Conservation (phyloP, 805 yeast species). For the Nakazawaea peltata region DNA sequence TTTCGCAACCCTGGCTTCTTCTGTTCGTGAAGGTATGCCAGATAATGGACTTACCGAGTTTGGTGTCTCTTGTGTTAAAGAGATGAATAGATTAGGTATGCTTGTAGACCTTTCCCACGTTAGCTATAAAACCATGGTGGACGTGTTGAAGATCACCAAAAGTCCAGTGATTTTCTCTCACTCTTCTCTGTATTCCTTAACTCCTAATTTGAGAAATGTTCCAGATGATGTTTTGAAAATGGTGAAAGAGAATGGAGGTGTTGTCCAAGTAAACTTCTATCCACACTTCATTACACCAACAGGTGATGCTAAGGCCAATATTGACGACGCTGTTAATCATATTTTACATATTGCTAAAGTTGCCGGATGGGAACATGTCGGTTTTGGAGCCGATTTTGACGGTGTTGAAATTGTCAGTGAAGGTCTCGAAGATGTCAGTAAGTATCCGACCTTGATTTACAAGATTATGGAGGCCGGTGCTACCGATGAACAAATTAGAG, state of each 20-base stretch:
- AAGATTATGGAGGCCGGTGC: slow-evolving; percentile 24
- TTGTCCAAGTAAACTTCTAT: slow-evolving; percentile 33
- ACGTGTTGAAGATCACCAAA: slow-evolving; percentile 26
- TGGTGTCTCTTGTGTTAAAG: slow-evolving; percentile 30
- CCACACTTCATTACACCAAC: slow-evolving; percentile 24
- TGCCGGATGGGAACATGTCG: slow-evolving; percentile 39
- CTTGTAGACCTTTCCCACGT: slow-evolving; percentile 42
- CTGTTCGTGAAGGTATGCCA: slow-evolving; percentile 28
- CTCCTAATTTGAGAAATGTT: slow-evolving; percentile 31
- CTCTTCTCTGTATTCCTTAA: slow-evolving; percentile 28
- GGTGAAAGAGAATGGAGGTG: slow-evolving; percentile 31
- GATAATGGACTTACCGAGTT: slow-evolving; percentile 33
- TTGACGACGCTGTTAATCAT: slow-evolving; percentile 36
- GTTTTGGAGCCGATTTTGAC: slow-evolving; percentile 39
- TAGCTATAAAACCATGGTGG: slow-evolving; percentile 36
- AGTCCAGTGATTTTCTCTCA: slow-evolving; percentile 39
- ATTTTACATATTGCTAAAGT: slow-evolving; percentile 28
- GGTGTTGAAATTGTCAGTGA: slow-evolving; percentile 36
- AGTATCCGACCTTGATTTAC: slow-evolving; percentile 32
- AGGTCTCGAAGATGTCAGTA: slow-evolving; percentile 38
- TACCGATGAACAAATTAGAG: slow-evolving; percentile 27
- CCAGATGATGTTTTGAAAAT: slow-evolving; percentile 30
- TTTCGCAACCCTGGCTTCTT: slow-evolving; percentile 39
- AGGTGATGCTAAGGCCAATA: slow-evolving; percentile 19
- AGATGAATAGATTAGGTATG: slow-evolving; percentile 43